Evolutionary conservation across 139 green algal species (phyloP), one percentile per base, ranked within the genome.

Genomic region (Volvox reticuliferus): DNA sequence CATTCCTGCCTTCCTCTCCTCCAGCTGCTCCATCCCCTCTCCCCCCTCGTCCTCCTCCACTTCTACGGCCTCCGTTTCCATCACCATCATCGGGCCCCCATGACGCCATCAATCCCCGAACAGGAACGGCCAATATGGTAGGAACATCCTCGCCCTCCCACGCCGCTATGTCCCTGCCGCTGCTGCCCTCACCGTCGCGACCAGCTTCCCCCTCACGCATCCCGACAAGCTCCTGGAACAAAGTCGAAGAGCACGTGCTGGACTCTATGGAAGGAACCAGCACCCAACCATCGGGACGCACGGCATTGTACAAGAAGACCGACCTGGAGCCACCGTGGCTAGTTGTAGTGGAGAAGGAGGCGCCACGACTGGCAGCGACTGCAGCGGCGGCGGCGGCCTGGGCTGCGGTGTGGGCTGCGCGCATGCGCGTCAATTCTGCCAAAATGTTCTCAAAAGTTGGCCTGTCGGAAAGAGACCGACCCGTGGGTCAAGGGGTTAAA

Each of bases 271-370:
- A 71, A n/a, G 79, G 44, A 24, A 86, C 26, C 44, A 24, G 13
- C 79, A 86, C 79, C 79, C 79, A 86, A 55, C 79, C 79, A n/a
- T 86, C 79, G 50, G 79, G 26, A n/a, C 28, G 78, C 32, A 84
- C 36, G 78, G 37, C 78, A 14, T 67, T 33, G 78, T 32, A 22
- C 36, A 18, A 84, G 36, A 28, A 28, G 2, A 61, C 12, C 13
- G 44, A 55, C 18, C 76, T 55, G 76, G 18, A 17, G 32, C 1
- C 30, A 2, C 79, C 20, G 21, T 44, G 50, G 79, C 44, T 28
- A 12, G 65, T 73, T 5, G 65, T 17, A 37, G 79, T 86, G 50
- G 79, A 73, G 44, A 44, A 73, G 79, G 79, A 86, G 24, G 79
- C 19, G 50, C 12, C 79, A 6, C 24, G 79, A 17, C 26, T 6